phyloP scores from a whole-genome alignment of 2,329 filamentous ascomycete genomes.

The Albophoma yamanashiensis region DNA sequence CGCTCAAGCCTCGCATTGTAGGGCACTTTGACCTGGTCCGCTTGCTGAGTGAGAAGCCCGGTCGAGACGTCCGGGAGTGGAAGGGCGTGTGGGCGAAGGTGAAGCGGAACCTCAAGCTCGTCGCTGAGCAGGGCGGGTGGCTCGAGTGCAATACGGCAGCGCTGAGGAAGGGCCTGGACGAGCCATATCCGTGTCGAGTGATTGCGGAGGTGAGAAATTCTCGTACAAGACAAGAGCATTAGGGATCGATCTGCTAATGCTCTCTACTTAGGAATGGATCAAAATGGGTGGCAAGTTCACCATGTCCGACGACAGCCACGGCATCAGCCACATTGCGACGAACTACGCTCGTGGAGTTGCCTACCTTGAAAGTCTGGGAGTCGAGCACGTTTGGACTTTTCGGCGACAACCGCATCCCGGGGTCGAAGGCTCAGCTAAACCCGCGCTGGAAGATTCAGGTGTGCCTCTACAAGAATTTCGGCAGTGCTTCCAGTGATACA shows the following conservation, averaged over 20 bases:
- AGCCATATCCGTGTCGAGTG: conserved; percentile 75
- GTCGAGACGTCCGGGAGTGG: conserved; percentile 47
- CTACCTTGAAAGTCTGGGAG: conserved; percentile 58
- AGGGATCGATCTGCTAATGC: background rate
- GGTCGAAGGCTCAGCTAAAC: conserved; percentile 17
- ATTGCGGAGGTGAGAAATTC: conserved; percentile 57
- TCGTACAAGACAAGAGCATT: background rate
- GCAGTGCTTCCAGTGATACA: conserved; percentile 11
- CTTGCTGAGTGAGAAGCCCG: conserved; percentile 62
- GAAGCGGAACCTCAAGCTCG: conserved; percentile 60
- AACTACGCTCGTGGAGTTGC: conserved; percentile 64
- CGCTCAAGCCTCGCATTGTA: conserved; percentile 64
- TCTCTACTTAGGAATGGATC: conserved; percentile 52
- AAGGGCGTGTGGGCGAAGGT: conserved; percentile 62
- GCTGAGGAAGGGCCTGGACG: conserved; percentile 76
- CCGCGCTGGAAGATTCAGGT: conserved; percentile 28
- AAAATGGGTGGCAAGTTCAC: conserved; percentile 70
- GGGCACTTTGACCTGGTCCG: conserved; percentile 93
- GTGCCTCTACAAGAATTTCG: conserved; percentile 31
- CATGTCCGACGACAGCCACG: conserved; percentile 91
- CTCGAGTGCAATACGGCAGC: conserved; percentile 85
- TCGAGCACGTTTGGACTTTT: conserved; percentile 51
- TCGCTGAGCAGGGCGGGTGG: conserved; percentile 66
- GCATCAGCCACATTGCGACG: conserved; percentile 73
- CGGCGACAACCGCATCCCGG: conserved; percentile 23